Percentiles rank a stretch among this genome's conserved stretches.
These are phyloP conservation scores for Tubosaeta sp. DNA, from an alignment of 768 basidiomycete species.

Conservation along the genomic window DNA sequence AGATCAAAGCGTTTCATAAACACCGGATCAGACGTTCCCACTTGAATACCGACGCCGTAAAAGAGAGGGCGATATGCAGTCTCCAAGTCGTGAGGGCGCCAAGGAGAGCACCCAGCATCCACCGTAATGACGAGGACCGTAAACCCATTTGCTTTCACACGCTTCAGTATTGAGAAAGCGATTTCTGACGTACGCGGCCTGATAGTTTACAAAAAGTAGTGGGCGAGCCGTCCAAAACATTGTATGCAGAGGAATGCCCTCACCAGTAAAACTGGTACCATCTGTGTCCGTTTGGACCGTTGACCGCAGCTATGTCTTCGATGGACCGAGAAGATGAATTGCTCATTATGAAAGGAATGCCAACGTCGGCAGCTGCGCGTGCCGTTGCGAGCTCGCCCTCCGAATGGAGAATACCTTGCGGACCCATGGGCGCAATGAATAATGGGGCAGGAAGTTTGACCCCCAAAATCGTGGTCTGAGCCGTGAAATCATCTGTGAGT, in stretches of 20 bases:
- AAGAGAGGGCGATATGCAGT: slow-evolving; percentile 33
- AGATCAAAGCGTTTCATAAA: slow-evolving; percentile 39
- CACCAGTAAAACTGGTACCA: slow-evolving; percentile 52
- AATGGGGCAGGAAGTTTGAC: background rate
- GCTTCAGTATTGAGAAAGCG: slow-evolving; percentile 38
- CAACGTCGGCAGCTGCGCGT: background rate
- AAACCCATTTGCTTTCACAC: slow-evolving; percentile 41
- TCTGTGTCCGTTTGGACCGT: slow-evolving; percentile 36
- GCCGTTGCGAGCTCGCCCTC: background rate
- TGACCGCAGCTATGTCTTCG: slow-evolving; percentile 46
- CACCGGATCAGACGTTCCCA: slow-evolving; percentile 42
- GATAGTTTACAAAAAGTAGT: no score
- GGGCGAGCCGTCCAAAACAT: no score
- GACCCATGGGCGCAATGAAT: background rate
- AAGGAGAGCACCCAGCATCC: slow-evolving; percentile 41
- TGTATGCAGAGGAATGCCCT: background rate
- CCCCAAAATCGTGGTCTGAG: background rate
- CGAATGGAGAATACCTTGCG: background rate
- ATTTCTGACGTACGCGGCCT: slow-evolving; percentile 30
- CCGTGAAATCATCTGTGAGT: background rate
- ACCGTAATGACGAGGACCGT: slow-evolving; percentile 43
- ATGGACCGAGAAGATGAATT: slow-evolving; percentile 38
- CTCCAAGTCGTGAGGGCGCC: slow-evolving; percentile 42
- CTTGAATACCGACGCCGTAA: slow-evolving; percentile 36
- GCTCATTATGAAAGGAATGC: background rate